Evolutionary conservation across 2,329 filamentous ascomycete species (phyloP), one percentile per base, ranked within the genome.

Genomic region (Ceratocystis cubensis): DNA sequence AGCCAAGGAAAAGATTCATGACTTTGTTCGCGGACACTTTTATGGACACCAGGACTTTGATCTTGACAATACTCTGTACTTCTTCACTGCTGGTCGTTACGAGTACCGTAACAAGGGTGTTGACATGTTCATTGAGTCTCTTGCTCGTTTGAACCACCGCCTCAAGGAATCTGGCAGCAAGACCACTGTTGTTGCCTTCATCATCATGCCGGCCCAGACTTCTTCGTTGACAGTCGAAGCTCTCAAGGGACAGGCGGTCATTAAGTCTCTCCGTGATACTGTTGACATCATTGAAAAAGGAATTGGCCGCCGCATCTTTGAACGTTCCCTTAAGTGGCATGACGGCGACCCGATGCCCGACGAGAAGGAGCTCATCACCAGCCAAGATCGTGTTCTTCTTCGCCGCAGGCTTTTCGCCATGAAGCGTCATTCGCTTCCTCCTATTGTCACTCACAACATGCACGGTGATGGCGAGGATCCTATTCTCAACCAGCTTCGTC

Each of bases 401-500:
- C 89, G 94, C 59, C 87, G 94, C 70, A 86, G 94, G 65, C 81
- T 99, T 62, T 99, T 96, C 73, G 94, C 92, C 69, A 96, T 97
- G 91, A 97, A 97, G 81, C 84, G 94, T 65, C 83, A 91, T 75
- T 85, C 84, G 48, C 83, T 97, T 37, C 94, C 94, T 3, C 94
- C 94, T 0, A 96, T 99, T 73, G 93, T 97, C 68, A 99, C 94
- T 3, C 94, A 99, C 81, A 97, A 99, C 82, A 96, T 99, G 93
- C 78, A 90, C 72, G 96, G 96, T 74, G 93, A 97, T 75, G 76
- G 83, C 48, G 93, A 96, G 71, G 94, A 99, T 72, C 94, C 93
- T 1, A 90, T 99, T 63, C 79, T 99, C 69, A 96, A 96, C 81
- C 94, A 97, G 78, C 88, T 99, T 73, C 89, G 94, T 63, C 87